phyloP scores from a whole-genome alignment of 495 filamentous ascomycete genomes.

The Collariella sp. region DNA sequence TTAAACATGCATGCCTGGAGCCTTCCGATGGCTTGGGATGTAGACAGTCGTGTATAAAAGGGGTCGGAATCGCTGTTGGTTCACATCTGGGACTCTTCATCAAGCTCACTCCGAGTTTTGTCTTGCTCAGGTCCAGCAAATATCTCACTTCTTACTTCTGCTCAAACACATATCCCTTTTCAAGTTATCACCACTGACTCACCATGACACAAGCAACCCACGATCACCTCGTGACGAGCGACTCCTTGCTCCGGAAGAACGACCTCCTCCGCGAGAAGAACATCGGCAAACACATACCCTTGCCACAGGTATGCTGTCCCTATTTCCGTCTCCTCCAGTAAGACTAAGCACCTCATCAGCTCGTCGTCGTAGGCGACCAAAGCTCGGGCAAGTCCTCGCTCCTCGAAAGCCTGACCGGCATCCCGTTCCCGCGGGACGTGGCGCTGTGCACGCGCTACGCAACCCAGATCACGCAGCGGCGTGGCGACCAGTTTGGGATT shows the following conservation, averaged over 20 bases:
- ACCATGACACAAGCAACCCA: background rate
- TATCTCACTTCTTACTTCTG: too few relatives aligned
- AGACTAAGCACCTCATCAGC: constrained; percentile 16
- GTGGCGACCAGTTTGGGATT: constrained; percentile 17
- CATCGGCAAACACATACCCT: constrained; percentile 29
- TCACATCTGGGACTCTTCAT: too few relatives aligned
- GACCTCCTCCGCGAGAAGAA: constrained; percentile 35
- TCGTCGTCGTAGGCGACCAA: constrained; percentile 41
- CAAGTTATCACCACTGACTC: too few relatives aligned
- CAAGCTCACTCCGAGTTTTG: too few relatives aligned
- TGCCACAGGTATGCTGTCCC: constrained; percentile 25
- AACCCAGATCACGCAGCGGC: constrained; percentile 46
- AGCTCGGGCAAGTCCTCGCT: constrained; percentile 43
- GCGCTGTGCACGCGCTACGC: constrained; percentile 47
- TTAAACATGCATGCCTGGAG: too few relatives aligned
- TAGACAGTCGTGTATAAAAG: too few relatives aligned
- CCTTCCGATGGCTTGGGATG: too few relatives aligned
- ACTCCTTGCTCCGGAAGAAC: constrained; percentile 25
- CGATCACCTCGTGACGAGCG: constrained; percentile 11
- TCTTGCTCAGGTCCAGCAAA: too few relatives aligned
- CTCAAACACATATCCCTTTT: too few relatives aligned
- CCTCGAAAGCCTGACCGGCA: constrained; percentile 41
- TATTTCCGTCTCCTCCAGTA: background rate
- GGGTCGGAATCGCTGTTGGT: too few relatives aligned
- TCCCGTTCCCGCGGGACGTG: constrained; percentile 38